Conservation (phyloP, 23 red algal species). For the Gracilaria gracilis region DNA sequence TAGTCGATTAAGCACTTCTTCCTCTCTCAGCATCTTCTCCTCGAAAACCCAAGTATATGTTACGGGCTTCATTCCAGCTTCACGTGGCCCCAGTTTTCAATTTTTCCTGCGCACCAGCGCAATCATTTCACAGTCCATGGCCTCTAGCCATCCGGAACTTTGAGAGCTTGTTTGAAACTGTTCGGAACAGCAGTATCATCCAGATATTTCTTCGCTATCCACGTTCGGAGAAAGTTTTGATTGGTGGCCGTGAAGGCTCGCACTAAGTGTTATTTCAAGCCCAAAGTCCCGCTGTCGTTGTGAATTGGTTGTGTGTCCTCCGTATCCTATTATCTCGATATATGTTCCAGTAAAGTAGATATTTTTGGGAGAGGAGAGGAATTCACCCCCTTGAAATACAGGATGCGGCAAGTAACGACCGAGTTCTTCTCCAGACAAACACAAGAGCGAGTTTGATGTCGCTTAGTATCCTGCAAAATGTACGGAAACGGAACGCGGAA, state of each 20-base stretch:
- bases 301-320: not conserved
- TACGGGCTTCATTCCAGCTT: not conserved
- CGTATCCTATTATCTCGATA: not conserved
- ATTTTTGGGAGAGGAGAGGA: not conserved
- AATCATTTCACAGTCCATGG: constrained; percentile 5
- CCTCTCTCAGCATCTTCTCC: not conserved
- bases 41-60: constrained; percentile 5
- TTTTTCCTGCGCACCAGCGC: not conserved
- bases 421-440: not conserved
- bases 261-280: not conserved
- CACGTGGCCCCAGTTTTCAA: not conserved
- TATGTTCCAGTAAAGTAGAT: not conserved
- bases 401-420: not conserved
- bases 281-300: not conserved
- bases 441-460: constrained; percentile 1
- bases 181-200: not conserved
- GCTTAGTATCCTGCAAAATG: constrained; percentile 27
- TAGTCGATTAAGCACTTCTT: constrained; percentile 11
- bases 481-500: not conserved
- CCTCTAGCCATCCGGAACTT: not conserved
- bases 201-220: not conserved
- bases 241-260: not conserved
- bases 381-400: not conserved
- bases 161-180: not conserved
- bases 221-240: not conserved